Conservation (phyloP, 2,329 filamentous ascomycete genomes). For the Cladosporium sp. region DNA sequence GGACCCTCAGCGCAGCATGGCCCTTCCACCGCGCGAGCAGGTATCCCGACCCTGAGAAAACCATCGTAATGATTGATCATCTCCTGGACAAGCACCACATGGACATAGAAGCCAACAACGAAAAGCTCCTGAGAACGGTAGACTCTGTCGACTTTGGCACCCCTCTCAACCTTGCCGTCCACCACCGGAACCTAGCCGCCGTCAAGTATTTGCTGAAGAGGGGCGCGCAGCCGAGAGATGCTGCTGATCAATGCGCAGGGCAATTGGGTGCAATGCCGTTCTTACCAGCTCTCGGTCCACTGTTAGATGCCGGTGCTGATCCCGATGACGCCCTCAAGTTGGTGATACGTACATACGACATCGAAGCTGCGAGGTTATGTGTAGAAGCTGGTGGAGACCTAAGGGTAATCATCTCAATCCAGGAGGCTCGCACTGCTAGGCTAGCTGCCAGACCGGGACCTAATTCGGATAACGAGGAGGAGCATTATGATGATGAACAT, state of each 20-base stretch:
- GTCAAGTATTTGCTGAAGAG: slow-evolving; percentile 12
- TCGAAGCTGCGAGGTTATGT: slow-evolving; percentile 11
- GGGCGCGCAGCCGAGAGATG: slow-evolving; percentile 8
- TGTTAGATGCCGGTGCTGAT: slow-evolving; percentile 13
- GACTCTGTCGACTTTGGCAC: slow-evolving; percentile 14
- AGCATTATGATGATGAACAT: not conserved
- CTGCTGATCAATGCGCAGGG: not conserved
- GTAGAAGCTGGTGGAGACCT: slow-evolving; percentile 9
- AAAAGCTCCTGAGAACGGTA: slow-evolving; percentile 10
- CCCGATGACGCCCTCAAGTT: not conserved
- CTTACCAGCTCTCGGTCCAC: slow-evolving; percentile 9
- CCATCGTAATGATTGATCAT: slow-evolving; percentile 13
- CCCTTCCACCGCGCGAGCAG: slow-evolving; percentile 12
- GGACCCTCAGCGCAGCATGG: slow-evolving; percentile 12
- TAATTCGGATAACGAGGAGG: not conserved
- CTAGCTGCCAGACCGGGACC: not conserved
- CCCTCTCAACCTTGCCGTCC: slow-evolving; percentile 12
- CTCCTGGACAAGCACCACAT: slow-evolving; percentile 15
- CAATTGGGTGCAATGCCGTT: not conserved
- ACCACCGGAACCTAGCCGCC: slow-evolving; percentile 12
- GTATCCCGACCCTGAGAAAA: slow-evolving; percentile 7
- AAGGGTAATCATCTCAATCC: slow-evolving; percentile 2
- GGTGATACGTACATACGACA: not conserved
- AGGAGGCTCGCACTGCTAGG: slow-evolving; percentile 2
- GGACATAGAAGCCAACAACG: slow-evolving; percentile 14